Evolutionary conservation across 805 yeast species (phyloP), one percentile per base, ranked within the genome.

Genomic region (Pichia ethanolica): DNA sequence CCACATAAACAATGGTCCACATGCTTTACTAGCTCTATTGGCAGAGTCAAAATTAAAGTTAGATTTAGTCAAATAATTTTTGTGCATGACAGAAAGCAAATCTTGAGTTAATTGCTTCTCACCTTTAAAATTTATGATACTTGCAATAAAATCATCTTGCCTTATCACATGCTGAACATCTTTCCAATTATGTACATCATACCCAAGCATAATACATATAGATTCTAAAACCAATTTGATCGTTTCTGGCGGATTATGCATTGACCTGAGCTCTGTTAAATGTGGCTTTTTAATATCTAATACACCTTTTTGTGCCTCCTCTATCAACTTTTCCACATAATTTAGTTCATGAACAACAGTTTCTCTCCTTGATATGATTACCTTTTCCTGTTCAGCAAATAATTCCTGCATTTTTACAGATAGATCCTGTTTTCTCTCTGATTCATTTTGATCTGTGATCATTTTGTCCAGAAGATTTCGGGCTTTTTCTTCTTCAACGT

Each of bases 1-100:
- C 98, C 98, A 91, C 53, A 82, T 82, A 20, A 86, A 60, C 35
- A 91, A 68, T 0, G 98, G 98, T 0, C 97, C 98, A 69, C 97
- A 89, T 0, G 97, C 97, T 60, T 86, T 89, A 64, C 95, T 85
- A 5, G 98, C 98, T 38, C 97, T 71, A 57, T 86, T 79, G 0
- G 88, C 96, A 0, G 86, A 68, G 44, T 83, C 89, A 57, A 68
- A 84, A 39, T 78, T 87, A 62, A 77, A 90, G 46, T 79, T 83
- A 0, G 81, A 76, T 47, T 81, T 70, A 0, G 82, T 69, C 10
- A 90, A 65, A 58, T 85, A 91, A 2, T 70, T 71, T 1, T 63
- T 54, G 38, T 82, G 81, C 81, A 91, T 79, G 47, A 66, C 71
- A 0, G 66, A 57, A 35, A 88, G 68, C n/a, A 83, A 56, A 5